Base-by-base conservation (phyloP, 179 eudicot genomes). In the Beta lomatogona region DNA sequence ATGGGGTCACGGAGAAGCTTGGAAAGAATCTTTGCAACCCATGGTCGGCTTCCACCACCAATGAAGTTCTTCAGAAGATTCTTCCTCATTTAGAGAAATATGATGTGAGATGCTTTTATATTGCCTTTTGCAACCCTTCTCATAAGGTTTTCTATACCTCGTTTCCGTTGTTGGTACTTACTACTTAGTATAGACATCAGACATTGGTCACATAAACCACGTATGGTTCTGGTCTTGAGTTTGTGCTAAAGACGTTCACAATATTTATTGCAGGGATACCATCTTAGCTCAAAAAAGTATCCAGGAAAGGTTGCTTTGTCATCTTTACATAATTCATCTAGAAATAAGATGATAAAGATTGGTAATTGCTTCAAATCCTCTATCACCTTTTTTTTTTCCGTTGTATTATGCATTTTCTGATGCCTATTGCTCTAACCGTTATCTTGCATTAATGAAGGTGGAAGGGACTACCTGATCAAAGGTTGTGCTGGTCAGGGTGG, bases 401-500 rank as follows among this genome's bases (percentile, higher is more conserved):
- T 58, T n/a, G 12, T 21, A 21, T 16, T 67, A n/a, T 41, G 25
- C 14, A 48, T 44, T 61, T 36, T 7, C 55, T 81, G 28, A 78
- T 61, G 46, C 68, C 58, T 79, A 50, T 7, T 74, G 60, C 69
- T 83, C 13, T 79, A 18, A 41, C 21, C 50, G 52, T 80, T 77
- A 77, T 75, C 52, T 52, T 79, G 19, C 31, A 12, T 61, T 61
- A 46, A 54, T 78, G 71, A 86, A 96, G 99, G 99, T 86, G 91
- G 88, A 86, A 85, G 82, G 75, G 92, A 91, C 79, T 96, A 96
- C 72, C 95, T 87, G 86, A 93, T 92, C 85, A 96, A 90, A 85
- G 99, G 99, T n/a, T 91, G 92, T 86, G 98, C 99, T 80, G 98
- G 98, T 71, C 88, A 86, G 73, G 99, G 99, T 72, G 97, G 94